Evolutionary conservation across 2,329 filamentous ascomycete species (phyloP).

Genomic region (Penicillium aurantiogriseum): DNA sequence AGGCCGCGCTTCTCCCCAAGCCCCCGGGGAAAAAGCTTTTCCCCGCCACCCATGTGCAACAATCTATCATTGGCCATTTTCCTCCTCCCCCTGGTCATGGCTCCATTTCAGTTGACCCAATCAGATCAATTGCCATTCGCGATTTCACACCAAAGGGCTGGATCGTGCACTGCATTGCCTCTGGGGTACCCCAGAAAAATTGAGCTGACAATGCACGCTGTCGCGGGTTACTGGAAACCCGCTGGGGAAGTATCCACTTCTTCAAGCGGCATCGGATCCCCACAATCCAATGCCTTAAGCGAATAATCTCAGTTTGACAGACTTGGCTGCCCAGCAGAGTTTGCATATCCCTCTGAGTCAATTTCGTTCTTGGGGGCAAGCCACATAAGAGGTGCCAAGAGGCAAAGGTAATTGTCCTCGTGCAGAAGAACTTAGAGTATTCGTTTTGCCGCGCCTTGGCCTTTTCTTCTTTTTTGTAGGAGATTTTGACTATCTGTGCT

Average conservation of each 20-base stretch:
- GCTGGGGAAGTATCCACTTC: slow-evolving; percentile 2
- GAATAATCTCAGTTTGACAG: background rate
- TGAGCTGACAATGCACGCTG: background rate
- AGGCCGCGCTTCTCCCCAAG: background rate
- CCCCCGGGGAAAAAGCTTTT: slow-evolving; percentile 27
- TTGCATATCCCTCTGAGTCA: background rate
- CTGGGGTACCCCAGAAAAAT: slow-evolving; percentile 14
- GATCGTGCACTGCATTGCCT: slow-evolving; percentile 6
- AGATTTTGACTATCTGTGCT: slow-evolving; percentile 7
- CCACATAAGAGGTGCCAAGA: slow-evolving; percentile 5
- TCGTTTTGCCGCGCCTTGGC: slow-evolving; percentile 23
- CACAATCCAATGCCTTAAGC: background rate
- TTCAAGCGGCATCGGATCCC: background rate
- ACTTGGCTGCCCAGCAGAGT: background rate
- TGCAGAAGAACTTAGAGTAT: background rate
- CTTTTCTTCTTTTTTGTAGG: background rate
- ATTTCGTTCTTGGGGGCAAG: background rate
- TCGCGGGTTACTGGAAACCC: background rate
- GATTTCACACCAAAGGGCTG: background rate
- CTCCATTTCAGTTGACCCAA: slow-evolving; percentile 12
- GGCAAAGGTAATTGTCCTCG: background rate
- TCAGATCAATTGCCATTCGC: slow-evolving; percentile 2
- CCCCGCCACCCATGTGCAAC: slow-evolving; percentile 18
- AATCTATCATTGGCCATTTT: slow-evolving; percentile 11
- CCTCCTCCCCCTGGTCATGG: background rate